Percentiles rank a stretch among this genome's conserved stretches.
Conservation (phyloP, 2,329 filamentous ascomycete species). For the Fusarium chuoi region DNA sequence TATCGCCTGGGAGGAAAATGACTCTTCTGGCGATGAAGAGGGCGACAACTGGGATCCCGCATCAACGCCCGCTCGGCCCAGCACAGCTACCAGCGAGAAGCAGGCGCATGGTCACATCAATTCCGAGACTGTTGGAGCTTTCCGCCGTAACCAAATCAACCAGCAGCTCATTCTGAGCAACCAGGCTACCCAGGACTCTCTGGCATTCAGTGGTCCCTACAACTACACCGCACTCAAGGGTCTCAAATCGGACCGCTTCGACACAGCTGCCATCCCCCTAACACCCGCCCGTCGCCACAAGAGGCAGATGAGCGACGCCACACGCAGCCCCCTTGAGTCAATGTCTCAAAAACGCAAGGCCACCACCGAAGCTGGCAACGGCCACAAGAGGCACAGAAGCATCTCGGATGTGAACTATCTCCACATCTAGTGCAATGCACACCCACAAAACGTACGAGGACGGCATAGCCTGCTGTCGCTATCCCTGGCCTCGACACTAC, state of each 20-base stretch:
- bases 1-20: constrained; percentile 71
- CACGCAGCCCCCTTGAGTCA: constrained; percentile 62
- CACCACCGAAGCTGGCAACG: constrained; percentile 53
- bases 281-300: constrained; percentile 73
- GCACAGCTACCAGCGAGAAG: constrained; percentile 60
- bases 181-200: constrained; percentile 69
- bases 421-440: constrained; percentile 51
- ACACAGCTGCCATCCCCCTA: constrained; percentile 73
- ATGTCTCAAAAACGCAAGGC: constrained; percentile 67
- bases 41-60: constrained; percentile 61
- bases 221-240: constrained; percentile 69
- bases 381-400: constrained; percentile 68
- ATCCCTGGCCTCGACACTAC: constrained; percentile 56
- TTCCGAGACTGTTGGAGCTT: constrained; percentile 77
- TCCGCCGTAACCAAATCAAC: constrained; percentile 75
- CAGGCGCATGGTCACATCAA: constrained; percentile 69
- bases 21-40: constrained; percentile 69
- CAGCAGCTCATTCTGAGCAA: constrained; percentile 69
- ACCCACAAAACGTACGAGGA: constrained; percentile 55
- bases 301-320: constrained; percentile 55
- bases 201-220: constrained; percentile 70
- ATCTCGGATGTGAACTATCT: constrained; percentile 66
- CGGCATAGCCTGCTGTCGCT: constrained; percentile 53
- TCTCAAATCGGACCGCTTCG: constrained; percentile 73
- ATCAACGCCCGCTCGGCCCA: constrained; percentile 62